Base-by-base conservation (phyloP, 805 yeast species). In the Yamadazyma sp. region DNA sequence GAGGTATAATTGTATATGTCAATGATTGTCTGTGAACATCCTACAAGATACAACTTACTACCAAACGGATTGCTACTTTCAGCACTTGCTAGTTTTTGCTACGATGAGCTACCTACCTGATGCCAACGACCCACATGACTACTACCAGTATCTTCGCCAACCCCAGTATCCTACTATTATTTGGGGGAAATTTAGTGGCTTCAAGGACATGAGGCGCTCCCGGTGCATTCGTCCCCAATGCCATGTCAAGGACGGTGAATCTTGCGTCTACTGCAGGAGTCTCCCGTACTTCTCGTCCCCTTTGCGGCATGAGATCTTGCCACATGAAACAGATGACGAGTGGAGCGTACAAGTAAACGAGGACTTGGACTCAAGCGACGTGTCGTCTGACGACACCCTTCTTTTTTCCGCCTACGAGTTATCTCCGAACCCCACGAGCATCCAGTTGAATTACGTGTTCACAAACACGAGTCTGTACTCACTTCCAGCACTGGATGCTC, bases 281-380 rank as follows among this genome's bases (percentile, higher is more conserved):
- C 28, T 48, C 16, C 54, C 55, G 2, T 41, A 46, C 24, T 42
- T 45, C 15, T 26, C 46, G 18, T 45, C 49, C n/a, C 52, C 55
- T 14, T 41, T 50, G 20, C 32, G 38, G 15, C 22, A 26, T 13
- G 25, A 30, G 17, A 19, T n/a, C 3, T 16, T 25, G 28, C n/a
- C 24, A 11, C 25, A 19, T 23, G 28, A 27, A 7, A 17, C 9
- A 22, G 21, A 13, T n/a, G 23, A 16, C 12, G 31, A 28, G 3
- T 17, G 19, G 31, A n/a, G n/a, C n/a, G n/a, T n/a, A n/a, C n/a
- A n/a, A n/a, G n/a, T n/a, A n/a, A n/a, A n/a, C n/a, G 28, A 25
- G 28, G 18, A 32, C 14, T 16, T 12, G 16, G 19, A 13, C 9
- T 25, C n/a, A n/a, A n/a, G n/a, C n/a, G n/a, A n/a, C n/a, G n/a